Percentiles rank a stretch among this genome's conserved stretches.
phyloP scores from a whole-genome alignment of 805 yeast genomes.

The Spencermartinsiella europaea region DNA sequence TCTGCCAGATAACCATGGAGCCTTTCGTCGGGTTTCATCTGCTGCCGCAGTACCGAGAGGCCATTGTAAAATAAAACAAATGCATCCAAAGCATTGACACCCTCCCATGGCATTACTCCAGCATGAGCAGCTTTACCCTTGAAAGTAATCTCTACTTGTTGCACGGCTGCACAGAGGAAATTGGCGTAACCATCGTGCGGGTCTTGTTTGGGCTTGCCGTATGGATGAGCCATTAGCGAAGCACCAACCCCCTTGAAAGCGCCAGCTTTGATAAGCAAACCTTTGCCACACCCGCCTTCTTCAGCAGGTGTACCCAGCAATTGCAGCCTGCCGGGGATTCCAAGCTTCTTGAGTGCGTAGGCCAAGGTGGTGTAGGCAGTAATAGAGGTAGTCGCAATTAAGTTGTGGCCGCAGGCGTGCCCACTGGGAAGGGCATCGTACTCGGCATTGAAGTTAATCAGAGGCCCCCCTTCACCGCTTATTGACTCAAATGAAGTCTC shows the following conservation, averaged over 20 bases:
- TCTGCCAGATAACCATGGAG: slow-evolving; percentile 25
- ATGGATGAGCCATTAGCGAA: slow-evolving; percentile 30
- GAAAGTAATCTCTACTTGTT: slow-evolving; percentile 19
- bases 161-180: slow-evolving; percentile 7
- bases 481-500: slow-evolving; percentile 23
- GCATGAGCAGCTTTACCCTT: slow-evolving; percentile 30
- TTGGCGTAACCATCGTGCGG: not conserved
- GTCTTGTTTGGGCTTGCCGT: not conserved
- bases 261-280: slow-evolving; percentile 25
- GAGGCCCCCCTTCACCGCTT: slow-evolving; percentile 15
- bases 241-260: slow-evolving; percentile 25
- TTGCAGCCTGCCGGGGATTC: slow-evolving; percentile 28
- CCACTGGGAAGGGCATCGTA: slow-evolving; percentile 31
- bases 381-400: slow-evolving; percentile 27
- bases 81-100: slow-evolving; percentile 32
- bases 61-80: slow-evolving; percentile 26
- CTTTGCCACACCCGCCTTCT: slow-evolving; percentile 31
- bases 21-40: slow-evolving; percentile 25
- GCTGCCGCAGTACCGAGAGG: slow-evolving; percentile 28
- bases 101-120: slow-evolving; percentile 30
- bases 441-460: slow-evolving; percentile 28
- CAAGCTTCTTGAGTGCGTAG: slow-evolving; percentile 22
- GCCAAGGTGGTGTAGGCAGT: slow-evolving; percentile 22
- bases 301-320: slow-evolving; percentile 32
- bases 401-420: slow-evolving; percentile 32